Evolutionary conservation across 768 basidiomycete genomes (phyloP), one percentile per base, ranked within the genome.

Genomic region (Lentinula sp.): DNA sequence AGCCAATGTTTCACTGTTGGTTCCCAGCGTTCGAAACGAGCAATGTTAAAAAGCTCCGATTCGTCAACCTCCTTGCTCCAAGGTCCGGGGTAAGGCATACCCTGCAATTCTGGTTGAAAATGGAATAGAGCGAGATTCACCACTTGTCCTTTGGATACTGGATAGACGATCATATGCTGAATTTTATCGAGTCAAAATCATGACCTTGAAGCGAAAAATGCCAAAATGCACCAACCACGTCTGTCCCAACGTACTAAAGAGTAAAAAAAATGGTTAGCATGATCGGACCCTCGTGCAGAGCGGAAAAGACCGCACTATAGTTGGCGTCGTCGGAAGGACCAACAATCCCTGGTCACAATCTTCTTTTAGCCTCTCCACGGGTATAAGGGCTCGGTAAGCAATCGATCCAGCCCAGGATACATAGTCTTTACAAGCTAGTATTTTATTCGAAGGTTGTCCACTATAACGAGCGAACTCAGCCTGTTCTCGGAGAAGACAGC

Each of bases 91-190:
- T 65, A 71, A 2, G 50, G 54, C 2, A 73, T 73, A 31, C 64
- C 66, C 46, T 76, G 68, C 7, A 70, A 68, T 10, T 74, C 74
- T 52, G 70, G 69, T 9, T 65, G 61, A 16, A 74, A 64, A 16
- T 66, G 66, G 52, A 76, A 74, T 6, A 74, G 73, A 15, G 68
- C 79, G 32, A 80, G 64, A 61, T 79, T 81, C 56, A 81, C 64
- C 34, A 70, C 64, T 49, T 68, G 69, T 8, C 78, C 78, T 40
- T 70, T 66, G 2, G 76, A 71, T 23, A 81, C 76, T 0, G 78
- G 71, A 66, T 81, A 80, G 3, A 66, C 71, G 3, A 80, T 65
- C 31, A 78, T 55, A 64, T 74, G 72, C 80, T 81, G 53, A 39
- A 13, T 42, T 28, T 23, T n/a, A 35, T 35, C 16, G 10, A 21